Evolutionary conservation across 1,139 yeast species (phyloP), one percentile per base, ranked within the genome.

Genomic region (Pichia sp.): DNA sequence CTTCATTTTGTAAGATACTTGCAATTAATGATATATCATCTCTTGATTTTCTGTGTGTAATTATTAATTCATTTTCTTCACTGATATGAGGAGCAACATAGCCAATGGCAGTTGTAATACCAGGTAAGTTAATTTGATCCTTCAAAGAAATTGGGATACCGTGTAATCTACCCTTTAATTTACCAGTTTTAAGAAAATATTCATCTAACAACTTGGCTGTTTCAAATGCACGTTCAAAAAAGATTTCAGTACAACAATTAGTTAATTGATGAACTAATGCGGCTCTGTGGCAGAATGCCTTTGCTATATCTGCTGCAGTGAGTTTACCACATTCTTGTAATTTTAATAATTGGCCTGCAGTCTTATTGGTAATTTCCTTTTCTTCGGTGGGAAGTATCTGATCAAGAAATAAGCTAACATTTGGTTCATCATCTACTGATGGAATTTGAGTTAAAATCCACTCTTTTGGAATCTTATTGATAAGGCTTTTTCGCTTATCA

Each of bases 121-220:
- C 80, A 47, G 66, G 68, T n/a, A 76, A 55, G 47, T 74, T 73
- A 47, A 76, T 63, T 52, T 74, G 77, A 53, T 77, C 82, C 53
- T 76, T 75, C 47, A 82, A 59, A 3, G 87, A 78, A 43, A 83
- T 69, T 11, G 89, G 89, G 49, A 84, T 66, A 4, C 90, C 92
- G 46, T 84, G 87, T 32, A 83, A 64, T 7, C 83, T 82, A 16
- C 85, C 85, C 15, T 68, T 49, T 0, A 68, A 52, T 44, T 67
- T 60, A 1, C 75, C 76, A 2, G 62, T 62, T 37, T 59, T 50
- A 6, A 53, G 53, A 39, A 60, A 68, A 52, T 67, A 63, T 12
- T 62, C 66, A 54, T 80, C 85, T 52, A 77, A 66, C 49, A 65
- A 66, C 51, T 68, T 62, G 1, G 84, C 82, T 42, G 74, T 62